Evolutionary conservation across 257 asterid species (phyloP).

Genomic region (Craterostigma plantagineum): DNA sequence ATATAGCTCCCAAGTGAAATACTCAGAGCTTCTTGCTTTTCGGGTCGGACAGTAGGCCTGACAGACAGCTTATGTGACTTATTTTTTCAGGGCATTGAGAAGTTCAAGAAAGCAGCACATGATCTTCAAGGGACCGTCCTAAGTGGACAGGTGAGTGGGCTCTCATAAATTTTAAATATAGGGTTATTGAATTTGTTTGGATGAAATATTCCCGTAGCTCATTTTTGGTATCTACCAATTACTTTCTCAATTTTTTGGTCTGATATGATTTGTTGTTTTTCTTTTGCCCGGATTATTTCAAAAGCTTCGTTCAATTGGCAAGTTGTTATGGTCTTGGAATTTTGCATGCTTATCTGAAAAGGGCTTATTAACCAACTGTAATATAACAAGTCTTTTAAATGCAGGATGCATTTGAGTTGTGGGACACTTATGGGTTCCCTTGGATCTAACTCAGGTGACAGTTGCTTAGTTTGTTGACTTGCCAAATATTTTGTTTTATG

Average conservation of each 20-base stretch:
- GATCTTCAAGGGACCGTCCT: conserved; percentile 59
- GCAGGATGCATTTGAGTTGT: conserved; percentile 92
- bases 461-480: conserved; percentile 2
- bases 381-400: conserved; percentile 5
- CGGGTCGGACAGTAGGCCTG: not conserved
- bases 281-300: not conserved
- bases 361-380: not conserved
- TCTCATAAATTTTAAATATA: not conserved
- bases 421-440: conserved; percentile 98
- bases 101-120: conserved; percentile 69
- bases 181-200: too few relatives aligned
- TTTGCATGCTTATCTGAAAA: not conserved
- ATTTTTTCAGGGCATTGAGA: conserved; percentile 75
- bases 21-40: not conserved
- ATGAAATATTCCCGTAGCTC: too few relatives aligned
- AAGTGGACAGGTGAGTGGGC: conserved; percentile 68
- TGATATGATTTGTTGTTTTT: conserved; percentile 1
- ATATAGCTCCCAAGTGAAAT: not conserved
- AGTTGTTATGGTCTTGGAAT: not conserved
- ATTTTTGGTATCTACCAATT: too few relatives aligned
- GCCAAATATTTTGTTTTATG: not conserved
- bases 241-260: conserved; percentile 2
- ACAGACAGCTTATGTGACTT: conserved; percentile 2
- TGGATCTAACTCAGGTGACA: conserved; percentile 93
- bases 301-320: too few relatives aligned